Evolutionary conservation across 495 filamentous ascomycete species (phyloP).

Genomic region (Penicillium verhagenii): DNA sequence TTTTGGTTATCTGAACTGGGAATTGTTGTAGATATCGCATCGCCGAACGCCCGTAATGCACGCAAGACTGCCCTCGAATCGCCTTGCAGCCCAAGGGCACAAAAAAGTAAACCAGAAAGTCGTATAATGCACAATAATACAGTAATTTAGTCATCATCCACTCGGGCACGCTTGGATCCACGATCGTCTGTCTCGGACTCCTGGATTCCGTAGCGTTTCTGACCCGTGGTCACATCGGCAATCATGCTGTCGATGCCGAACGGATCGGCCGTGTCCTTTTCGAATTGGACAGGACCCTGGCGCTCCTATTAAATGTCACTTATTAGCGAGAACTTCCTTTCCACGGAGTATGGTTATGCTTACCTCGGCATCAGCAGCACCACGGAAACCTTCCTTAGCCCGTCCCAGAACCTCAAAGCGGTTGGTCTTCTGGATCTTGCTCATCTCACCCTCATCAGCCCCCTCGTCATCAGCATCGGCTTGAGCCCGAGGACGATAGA

Average conservation of each 20-base stretch:
- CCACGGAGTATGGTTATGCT: slow-evolving; percentile 27
- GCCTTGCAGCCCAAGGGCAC: background rate
- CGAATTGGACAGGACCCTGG: slow-evolving; percentile 95
- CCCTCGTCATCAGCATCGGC: slow-evolving; percentile 73
- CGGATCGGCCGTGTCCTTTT: slow-evolving; percentile 84
- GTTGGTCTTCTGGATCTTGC: slow-evolving; percentile 76
- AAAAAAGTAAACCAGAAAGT: slow-evolving; percentile 2
- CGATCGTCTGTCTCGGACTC: slow-evolving; percentile 61
- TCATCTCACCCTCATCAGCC: slow-evolving; percentile 79
- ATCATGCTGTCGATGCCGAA: slow-evolving; percentile 95
- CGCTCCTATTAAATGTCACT: slow-evolving; percentile 52
- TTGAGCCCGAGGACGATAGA: slow-evolving; percentile 79
- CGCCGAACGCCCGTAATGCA: slow-evolving; percentile 34
- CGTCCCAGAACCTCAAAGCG: slow-evolving; percentile 86
- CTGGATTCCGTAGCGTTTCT: slow-evolving; percentile 83
- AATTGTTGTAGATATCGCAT: slow-evolving; percentile 3
- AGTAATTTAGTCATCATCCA: slow-evolving; percentile 64
- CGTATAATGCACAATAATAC: slow-evolving; percentile 11
- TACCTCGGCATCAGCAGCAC: slow-evolving; percentile 81
- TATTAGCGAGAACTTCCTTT: slow-evolving; percentile 16
- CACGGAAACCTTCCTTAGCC: slow-evolving; percentile 84
- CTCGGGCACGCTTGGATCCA: slow-evolving; percentile 70
- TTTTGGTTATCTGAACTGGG: background rate
- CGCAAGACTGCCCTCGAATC: slow-evolving; percentile 1
- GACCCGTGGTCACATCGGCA: slow-evolving; percentile 66